Conservation (phyloP, 176 grass and related monocot genomes). For the Carex cristatella region DNA sequence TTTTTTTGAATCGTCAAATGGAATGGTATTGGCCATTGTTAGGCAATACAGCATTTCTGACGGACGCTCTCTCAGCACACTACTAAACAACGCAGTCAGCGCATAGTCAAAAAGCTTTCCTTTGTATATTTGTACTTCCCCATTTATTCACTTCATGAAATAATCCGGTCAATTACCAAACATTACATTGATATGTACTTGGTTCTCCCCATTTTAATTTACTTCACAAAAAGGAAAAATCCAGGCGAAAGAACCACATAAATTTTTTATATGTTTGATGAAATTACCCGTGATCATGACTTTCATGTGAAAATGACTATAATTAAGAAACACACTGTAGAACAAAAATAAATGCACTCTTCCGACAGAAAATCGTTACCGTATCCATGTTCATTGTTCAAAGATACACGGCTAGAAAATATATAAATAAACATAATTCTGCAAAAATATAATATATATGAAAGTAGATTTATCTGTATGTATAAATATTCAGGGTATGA, state of each 20-base stretch:
- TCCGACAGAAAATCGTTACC: neutral
- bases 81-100: neutral
- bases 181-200: neutral
- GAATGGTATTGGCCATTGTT: neutral
- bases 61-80: neutral
- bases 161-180: neutral
- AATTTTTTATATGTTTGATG: neutral
- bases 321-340: neutral
- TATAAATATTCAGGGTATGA: neutral
- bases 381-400: neutral
- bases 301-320: constrained; percentile 1
- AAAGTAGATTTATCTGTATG: neutral
- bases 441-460: neutral
- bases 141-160: neutral
- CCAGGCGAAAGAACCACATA: neutral
- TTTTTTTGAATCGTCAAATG: neutral
- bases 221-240: neutral
- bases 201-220: too few relatives aligned
- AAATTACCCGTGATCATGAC: neutral
- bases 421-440: neutral
- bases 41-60: neutral
- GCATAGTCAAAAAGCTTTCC: neutral
- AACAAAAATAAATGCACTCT: neutral
- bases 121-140: neutral
- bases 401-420: neutral